Conservation (phyloP, 2,329 filamentous ascomycete species). For the Colletotrichum gloeosporioides region DNA sequence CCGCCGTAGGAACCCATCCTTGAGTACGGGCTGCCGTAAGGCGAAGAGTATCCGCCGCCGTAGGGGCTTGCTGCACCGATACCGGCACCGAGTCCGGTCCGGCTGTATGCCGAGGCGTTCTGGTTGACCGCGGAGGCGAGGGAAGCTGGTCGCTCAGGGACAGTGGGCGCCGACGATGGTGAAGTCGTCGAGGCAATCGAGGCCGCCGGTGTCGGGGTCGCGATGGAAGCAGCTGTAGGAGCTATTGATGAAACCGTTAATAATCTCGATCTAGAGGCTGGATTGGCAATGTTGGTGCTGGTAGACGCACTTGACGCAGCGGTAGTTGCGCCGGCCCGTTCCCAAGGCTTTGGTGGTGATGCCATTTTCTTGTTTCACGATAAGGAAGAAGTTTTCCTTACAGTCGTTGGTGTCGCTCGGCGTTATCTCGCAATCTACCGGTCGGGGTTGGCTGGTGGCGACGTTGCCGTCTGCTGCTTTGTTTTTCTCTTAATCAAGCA, state of each 20-base stretch:
- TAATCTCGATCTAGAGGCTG: conserved; percentile 7
- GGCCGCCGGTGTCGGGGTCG: conserved; percentile 44
- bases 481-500: neutral
- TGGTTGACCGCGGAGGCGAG: conserved; percentile 83
- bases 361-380: conserved; percentile 49
- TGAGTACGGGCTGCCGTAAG: conserved; percentile 36
- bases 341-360: conserved; percentile 98
- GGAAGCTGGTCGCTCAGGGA: conserved; percentile 82
- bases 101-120: conserved; percentile 84
- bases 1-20: conserved; percentile 56
- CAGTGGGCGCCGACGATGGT: conserved; percentile 60
- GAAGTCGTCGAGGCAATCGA: conserved; percentile 34
- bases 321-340: conserved; percentile 72
- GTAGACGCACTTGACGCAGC: conserved; percentile 51
- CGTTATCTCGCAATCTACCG: conserved; percentile 20
- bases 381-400: conserved; percentile 18
- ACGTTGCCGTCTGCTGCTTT: neutral
- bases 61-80: conserved; percentile 30
- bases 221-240: conserved; percentile 44
- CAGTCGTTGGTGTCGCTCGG: neutral
- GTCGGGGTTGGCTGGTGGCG: conserved; percentile 9
- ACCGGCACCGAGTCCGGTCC: conserved; percentile 37
- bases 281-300: neutral
- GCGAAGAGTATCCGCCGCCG: conserved; percentile 42
- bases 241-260: conserved; percentile 28